Base-by-base conservation (phyloP, 352 stramenopile genomes). In the Phytopythium aichiense region DNA sequence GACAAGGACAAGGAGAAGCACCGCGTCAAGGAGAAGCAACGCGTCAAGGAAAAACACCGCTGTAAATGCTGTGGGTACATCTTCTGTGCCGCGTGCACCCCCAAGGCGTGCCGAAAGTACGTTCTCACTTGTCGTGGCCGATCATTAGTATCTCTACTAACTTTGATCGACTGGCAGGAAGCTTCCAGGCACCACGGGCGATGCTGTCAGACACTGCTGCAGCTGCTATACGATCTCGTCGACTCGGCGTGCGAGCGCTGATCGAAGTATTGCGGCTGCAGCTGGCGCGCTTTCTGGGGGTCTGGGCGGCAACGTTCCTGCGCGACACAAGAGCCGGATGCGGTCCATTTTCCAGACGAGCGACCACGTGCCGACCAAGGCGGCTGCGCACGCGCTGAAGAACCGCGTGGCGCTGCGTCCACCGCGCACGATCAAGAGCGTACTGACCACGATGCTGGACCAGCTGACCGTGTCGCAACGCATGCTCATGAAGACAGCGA, bases 401-500 rank as follows among this genome's bases (percentile, higher is more conserved):
- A 81, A 89, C 46, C 78, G 85, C 2, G 74, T 94, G 15, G 85
- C 81, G 13, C 59, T 93, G 23, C 74, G 75, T 12, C 82, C 86
- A 1, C 87, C 87, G 35, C 72, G 79, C n/a, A 91, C 81, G 0
- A 76, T 95, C 25, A 95, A 95, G 60, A 92, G 81, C 43, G 83
- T 95, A 2, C 67, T 95, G 18, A 93, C 85, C 28, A 94, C 84
- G 16, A 67, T 92, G 69, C 68, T 95, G 4, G 87, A 95, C 46
- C 83, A 92, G 54, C 71, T 95, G 22, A 91, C 81, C 1, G 80
- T 92, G 1, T 93, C 83, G 8, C 87, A 95, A 63, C 77, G 80
- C 31, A 93, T 94, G 81, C 71, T 95, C 16, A 84, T 95, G 76
- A 95, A 95, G 64, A 95, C 87, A 13, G 87, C 87, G 9, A 95